Conservation (phyloP, 225 moss, liverwort and hornwort genomes). For the Straminergon stramineum region DNA sequence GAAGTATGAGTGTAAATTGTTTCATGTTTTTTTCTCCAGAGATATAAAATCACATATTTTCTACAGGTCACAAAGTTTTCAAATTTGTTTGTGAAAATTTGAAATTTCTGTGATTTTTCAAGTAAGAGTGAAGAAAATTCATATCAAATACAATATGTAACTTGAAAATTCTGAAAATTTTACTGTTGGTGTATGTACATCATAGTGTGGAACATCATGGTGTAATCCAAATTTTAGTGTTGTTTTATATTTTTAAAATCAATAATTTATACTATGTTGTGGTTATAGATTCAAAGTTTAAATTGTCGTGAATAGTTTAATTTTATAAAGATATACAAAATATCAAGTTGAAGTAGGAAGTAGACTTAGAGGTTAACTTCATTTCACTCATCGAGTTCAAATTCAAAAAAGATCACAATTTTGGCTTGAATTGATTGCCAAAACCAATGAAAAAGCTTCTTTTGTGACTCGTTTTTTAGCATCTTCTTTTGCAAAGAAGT, state of each 20-base stretch:
- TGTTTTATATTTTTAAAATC: background rate
- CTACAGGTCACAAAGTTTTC: fast-evolving
- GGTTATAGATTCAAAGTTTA: background rate
- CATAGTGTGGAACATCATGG: background rate
- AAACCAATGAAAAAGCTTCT: background rate
- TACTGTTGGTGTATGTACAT: background rate
- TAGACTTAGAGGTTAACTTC: background rate
- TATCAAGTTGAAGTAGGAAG: background rate
- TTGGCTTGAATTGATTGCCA: background rate
- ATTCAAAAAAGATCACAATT: background rate
- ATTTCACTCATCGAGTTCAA: background rate
- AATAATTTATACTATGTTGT: fast-evolving
- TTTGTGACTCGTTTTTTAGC: background rate
- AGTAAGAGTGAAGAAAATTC: no score
- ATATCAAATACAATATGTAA: background rate
- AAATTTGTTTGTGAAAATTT: background rate
- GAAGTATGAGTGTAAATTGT: background rate
- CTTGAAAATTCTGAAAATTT: background rate
- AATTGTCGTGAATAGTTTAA: background rate
- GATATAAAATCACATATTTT: no score
- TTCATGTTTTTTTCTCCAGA: background rate
- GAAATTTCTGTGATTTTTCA: background rate
- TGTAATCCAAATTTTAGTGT: background rate
- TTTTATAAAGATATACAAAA: background rate
- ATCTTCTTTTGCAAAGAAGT: background rate